Evolutionary conservation across 2,329 filamentous ascomycete genomes (phyloP).

Genomic region (Aspergillus tubingensis): DNA sequence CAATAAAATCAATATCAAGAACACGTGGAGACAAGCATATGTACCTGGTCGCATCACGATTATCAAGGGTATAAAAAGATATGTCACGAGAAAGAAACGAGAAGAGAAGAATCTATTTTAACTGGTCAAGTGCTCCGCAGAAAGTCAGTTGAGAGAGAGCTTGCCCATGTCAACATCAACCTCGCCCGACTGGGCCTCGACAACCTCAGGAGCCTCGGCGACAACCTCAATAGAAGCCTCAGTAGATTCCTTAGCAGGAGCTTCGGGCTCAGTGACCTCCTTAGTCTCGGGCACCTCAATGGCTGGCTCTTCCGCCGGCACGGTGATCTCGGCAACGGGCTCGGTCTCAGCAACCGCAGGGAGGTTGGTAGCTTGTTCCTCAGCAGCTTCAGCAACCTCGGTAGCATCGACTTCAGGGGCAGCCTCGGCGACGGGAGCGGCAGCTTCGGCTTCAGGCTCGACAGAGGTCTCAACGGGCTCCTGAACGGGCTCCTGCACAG

Average conservation of each 20-base stretch:
- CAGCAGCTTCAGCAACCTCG: background rate
- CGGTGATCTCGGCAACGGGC: background rate
- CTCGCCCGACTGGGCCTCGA: conserved; percentile 27
- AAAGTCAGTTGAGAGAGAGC: conserved; percentile 25
- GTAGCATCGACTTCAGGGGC: background rate
- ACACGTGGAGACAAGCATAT: conserved; percentile 6
- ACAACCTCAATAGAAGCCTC: conserved; percentile 8
- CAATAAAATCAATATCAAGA: conserved; percentile 7
- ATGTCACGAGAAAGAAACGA: conserved; percentile 20
- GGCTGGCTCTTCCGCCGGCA: background rate
- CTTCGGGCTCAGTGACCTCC: too few relatives aligned
- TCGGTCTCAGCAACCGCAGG: conserved; percentile 11
- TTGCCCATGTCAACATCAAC: conserved; percentile 31
- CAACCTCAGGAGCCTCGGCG: conserved; percentile 37
- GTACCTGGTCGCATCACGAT: conserved; percentile 15
- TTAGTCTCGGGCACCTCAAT: background rate
- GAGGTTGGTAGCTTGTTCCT: conserved; percentile 8
- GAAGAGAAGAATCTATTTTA: conserved; percentile 8
- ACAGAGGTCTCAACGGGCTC: conserved; percentile 5
- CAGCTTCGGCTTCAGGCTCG: conserved; percentile 5
- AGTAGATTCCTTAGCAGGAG: conserved; percentile 4
- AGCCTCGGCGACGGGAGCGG: background rate
- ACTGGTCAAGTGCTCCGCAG: background rate
- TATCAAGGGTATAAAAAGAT: conserved; percentile 22
- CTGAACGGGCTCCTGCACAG: conserved; percentile 6